Evolutionary conservation across 371 early-diverging fungal species (phyloP).

Genomic region (Mucor plumbeus): DNA sequence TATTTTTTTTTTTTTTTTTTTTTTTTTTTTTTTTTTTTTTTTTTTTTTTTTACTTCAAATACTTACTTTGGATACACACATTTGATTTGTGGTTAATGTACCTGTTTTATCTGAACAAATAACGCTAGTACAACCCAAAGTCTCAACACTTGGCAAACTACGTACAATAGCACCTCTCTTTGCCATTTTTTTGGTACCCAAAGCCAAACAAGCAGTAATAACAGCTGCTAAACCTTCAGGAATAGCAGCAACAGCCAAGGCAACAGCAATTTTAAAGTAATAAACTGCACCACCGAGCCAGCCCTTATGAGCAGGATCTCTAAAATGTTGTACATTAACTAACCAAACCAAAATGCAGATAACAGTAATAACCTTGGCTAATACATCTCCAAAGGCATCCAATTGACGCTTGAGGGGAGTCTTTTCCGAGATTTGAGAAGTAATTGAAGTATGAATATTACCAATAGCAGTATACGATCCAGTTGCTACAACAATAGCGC

Average conservation of each 20-base stretch:
- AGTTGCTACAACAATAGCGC: constrained; percentile 87
- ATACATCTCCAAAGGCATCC: constrained; percentile 95
- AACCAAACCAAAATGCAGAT: constrained; percentile 96
- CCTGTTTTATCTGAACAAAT: constrained; percentile 99
- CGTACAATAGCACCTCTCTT: constrained; percentile 95
- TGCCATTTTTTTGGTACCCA: constrained; percentile 98
- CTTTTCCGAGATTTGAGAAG: constrained; percentile 85
- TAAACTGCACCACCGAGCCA: constrained; percentile 93
- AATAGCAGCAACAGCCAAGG: constrained; percentile 98
- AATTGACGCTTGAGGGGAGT: constrained; percentile 94
- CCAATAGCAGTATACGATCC: constrained; percentile 93
- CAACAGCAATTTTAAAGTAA: constrained; percentile 98
- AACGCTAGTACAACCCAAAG: constrained; percentile 94
- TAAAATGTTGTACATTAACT: constrained; percentile 95
- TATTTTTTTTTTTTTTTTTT: too few relatives aligned
- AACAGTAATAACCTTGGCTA: constrained; percentile 93
- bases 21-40: too few relatives aligned
- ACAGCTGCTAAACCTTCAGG: constrained; percentile 98
- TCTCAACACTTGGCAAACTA: constrained; percentile 92
- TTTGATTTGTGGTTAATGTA: constrained; percentile 97
- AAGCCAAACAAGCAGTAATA: constrained; percentile 96
- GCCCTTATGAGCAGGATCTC: constrained; percentile 86
- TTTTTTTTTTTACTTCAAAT: too few relatives aligned
- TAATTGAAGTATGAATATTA: constrained; percentile 87
- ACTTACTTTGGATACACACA: constrained; percentile 81